Evolutionary conservation across 1,139 yeast species (phyloP), one percentile per base, ranked within the genome.

Genomic region (Lodderomyces theae): DNA sequence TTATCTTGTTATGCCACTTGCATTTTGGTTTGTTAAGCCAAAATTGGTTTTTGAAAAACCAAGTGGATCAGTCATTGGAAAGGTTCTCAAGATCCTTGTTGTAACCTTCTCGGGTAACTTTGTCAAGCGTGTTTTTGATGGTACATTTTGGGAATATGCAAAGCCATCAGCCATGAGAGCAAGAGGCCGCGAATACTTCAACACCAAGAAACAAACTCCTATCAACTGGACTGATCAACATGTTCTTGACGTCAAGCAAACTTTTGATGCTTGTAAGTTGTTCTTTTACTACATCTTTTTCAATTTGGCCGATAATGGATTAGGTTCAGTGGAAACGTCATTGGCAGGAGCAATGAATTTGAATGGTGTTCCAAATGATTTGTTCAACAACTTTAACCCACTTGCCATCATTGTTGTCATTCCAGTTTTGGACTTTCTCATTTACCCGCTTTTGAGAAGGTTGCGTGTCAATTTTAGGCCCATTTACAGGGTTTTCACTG

Each of bases 321-420:
- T 81, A 60, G 80, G 83, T 37, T 69, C 79, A 43, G 71, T 79
- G 40, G 79, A 79, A 57, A 79, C 78, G 43, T 78, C 82, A 8
- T 85, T 80, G 54, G 81, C 86, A 36, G 82, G 82, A 42, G 73
- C 83, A 25, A 78, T 82, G 85, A 65, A 75, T 25, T 70, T 80
- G 23, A 70, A 79, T 40, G 86, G 87, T 42, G 77, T 82, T 48
- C 89, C 89, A 48, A 82, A 82, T 53, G 89, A 82, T 66, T 70
- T 82, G 55, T 76, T 81, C 58, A 77, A 73, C 58, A 81, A 80
- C 49, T 79, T 83, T 60, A 82, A 82, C 56, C 84, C 88, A 25
- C 66, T 83, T 49, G 77, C 86, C 16, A 78, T 82, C 46, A 77
- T 82, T 50, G 63, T 82, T 21, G 63, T 80, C 49, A 80, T 82